These are phyloP conservation scores for Apophysomyces ossiformis DNA, from an alignment of 371 early-diverging fungal species.

Conservation along the genomic window DNA sequence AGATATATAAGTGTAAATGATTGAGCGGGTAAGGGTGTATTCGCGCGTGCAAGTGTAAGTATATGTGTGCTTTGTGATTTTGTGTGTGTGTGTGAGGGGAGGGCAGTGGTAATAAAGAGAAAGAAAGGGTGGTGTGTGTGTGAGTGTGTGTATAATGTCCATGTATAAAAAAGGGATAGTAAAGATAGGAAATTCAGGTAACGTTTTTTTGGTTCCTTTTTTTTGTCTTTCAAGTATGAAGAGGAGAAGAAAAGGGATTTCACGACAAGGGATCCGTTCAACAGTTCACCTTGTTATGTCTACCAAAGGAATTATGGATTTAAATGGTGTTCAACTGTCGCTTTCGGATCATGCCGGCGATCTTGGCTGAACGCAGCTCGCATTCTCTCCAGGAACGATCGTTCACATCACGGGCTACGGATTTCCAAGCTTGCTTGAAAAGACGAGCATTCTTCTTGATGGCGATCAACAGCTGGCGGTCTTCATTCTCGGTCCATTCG, in stretches of 20 bases:
- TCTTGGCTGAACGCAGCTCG: constrained; percentile 34
- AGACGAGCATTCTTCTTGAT: constrained; percentile 39
- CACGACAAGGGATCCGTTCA: constrained; percentile 1
- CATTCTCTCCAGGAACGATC: constrained; percentile 46
- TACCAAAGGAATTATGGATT: constrained; percentile 3
- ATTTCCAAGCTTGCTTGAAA: constrained; percentile 51
- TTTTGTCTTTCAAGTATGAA: not conserved
- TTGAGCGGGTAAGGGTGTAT: not conserved
- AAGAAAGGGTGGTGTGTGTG: too few species aligned
- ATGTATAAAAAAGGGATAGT: constrained; percentile 1
- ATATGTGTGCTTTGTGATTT: not conserved
- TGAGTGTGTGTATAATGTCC: not conserved
- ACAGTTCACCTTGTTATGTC: constrained; percentile 1
- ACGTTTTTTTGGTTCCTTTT: not conserved
- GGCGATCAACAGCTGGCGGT: constrained; percentile 29
- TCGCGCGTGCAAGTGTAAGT: not conserved
- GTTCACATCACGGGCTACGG: constrained; percentile 38
- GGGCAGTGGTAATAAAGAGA: too few species aligned
- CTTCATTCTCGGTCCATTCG: constrained; percentile 37
- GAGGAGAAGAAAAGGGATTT: not conserved
- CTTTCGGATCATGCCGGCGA: constrained; percentile 27
- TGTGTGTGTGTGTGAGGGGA: not conserved
- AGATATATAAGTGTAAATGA: not conserved
- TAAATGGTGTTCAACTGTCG: constrained; percentile 21
- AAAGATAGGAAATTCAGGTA: not conserved